Evolutionary conservation across 2,329 filamentous ascomycete genomes (phyloP), one percentile per base, ranked within the genome.

Genomic region (Ampelomyces quisqualis): DNA sequence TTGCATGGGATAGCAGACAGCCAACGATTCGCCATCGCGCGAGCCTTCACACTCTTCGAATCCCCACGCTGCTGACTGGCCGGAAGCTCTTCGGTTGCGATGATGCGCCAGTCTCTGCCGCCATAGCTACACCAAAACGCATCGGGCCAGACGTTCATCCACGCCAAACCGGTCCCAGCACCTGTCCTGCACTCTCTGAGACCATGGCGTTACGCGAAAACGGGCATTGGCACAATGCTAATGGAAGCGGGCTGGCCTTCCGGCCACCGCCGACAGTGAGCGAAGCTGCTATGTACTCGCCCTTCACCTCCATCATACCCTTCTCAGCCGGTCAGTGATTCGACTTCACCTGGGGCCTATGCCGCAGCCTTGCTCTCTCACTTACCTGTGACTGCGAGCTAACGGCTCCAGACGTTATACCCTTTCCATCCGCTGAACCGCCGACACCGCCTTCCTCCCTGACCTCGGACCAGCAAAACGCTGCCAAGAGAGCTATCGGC

Each of bases 211-310:
- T 21, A 14, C 45, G 46, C 30, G 40, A 51, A 26, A 57, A 62
- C 34, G 55, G 51, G 22, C 44, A 57, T 44, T 65, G 62, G 61
- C 64, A 64, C 31, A 58, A 55, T 40, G 49, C 47, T 55, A 60
- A 65, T 51, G 60, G 62, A 27, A 53, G 62, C 9, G 59, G 61
- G 15, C 57, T 69, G 10, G 55, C 62, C 10, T 64, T 64, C 32
- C 57, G 69, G 18, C 66, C 74, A 27, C 72, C 74, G 15, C 72
- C 74, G 8, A 76, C 73, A 3, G 78, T 93, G 9, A 79, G 85
- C 41, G 86, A 93, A 61, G 87, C 87, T 20, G 74, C 93, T 31
- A 85, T 86, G n/a, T 90, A 84, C 69, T 88, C 87, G 36, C 88
- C 88, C 17, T 84, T 91, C 63, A 87, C 84, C 34, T 89, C 86